These are phyloP conservation scores for Phanerochaete carnosa DNA, from an alignment of 768 basidiomycete species.

Conservation along the genomic window DNA sequence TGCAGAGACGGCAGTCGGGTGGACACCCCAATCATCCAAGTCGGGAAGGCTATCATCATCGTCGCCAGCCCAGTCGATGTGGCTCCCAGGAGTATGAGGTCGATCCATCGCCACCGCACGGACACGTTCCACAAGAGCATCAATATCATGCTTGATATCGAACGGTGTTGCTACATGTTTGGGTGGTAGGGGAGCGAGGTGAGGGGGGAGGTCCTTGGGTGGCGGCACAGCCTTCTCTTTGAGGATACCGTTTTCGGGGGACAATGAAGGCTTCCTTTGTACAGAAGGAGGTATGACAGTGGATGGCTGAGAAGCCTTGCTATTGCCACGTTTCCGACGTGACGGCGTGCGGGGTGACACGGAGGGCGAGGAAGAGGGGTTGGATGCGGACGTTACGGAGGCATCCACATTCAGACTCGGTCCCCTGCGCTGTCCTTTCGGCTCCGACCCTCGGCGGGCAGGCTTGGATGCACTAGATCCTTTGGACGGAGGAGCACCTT, in stretches of 20 bases:
- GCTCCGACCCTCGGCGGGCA: slow-evolving; percentile 12
- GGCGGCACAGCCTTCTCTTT: slow-evolving; percentile 20
- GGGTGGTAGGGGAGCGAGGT: slow-evolving; percentile 36
- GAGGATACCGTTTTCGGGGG: slow-evolving; percentile 15
- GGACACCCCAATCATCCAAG: slow-evolving; percentile 82
- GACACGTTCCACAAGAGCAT: slow-evolving; percentile 76
- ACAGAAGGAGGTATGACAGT: slow-evolving; percentile 11
- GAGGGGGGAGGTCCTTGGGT: slow-evolving; percentile 59
- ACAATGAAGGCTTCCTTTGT: slow-evolving; percentile 18
- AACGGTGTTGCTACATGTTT: slow-evolving; percentile 32
- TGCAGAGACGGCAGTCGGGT: slow-evolving; percentile 28
- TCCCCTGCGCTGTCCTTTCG: slow-evolving; percentile 15
- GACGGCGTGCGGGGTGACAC: slow-evolving; percentile 39
- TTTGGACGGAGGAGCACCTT: slow-evolving; percentile 2
- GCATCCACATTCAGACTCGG: slow-evolving; percentile 13
- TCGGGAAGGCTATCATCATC: slow-evolving; percentile 80
- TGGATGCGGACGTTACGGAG: slow-evolving; percentile 5
- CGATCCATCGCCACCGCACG: slow-evolving; percentile 71
- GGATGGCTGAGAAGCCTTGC: slow-evolving; percentile 21
- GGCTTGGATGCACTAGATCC: slow-evolving; percentile 11
- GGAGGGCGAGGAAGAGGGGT: slow-evolving; percentile 18
- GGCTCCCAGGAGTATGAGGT: slow-evolving; percentile 69
- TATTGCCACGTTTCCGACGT: slow-evolving; percentile 48
- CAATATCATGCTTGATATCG: slow-evolving; percentile 62
- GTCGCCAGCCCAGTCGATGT: slow-evolving; percentile 88